A percentile compares a stretch with the other conserved stretches of the same genome.
These are phyloP conservation scores for Lactarius hengduanensis DNA, from an alignment of 768 basidiomycete species.

Conservation along the genomic window DNA sequence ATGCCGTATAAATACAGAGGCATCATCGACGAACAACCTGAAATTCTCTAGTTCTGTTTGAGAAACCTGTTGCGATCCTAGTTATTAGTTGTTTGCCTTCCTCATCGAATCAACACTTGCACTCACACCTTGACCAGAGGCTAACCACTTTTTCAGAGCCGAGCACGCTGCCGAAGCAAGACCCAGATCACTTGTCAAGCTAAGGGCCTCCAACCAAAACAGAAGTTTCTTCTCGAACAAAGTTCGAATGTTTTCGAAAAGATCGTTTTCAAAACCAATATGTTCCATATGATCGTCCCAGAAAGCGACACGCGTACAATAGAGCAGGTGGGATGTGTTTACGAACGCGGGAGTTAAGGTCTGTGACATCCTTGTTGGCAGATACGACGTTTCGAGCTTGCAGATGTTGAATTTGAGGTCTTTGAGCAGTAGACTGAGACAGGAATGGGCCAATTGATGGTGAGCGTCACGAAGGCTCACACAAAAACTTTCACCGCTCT, in stretches of 20 bases:
- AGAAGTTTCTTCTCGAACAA: conserved; percentile 1
- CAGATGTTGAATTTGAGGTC: conserved; percentile 10
- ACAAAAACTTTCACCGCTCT: background rate
- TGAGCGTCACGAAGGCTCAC: background rate
- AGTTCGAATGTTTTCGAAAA: background rate
- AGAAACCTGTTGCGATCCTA: too few species aligned
- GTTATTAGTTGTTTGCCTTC: too few species aligned
- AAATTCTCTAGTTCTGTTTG: too few species aligned
- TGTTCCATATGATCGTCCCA: background rate
- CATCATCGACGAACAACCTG: too few species aligned
- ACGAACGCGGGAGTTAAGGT: background rate
- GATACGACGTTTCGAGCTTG: background rate
- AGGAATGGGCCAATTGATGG: background rate
- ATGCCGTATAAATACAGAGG: too few species aligned
- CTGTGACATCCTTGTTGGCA: background rate
- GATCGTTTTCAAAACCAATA: background rate
- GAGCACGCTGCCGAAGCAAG: background rate
- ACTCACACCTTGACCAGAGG: too few species aligned
- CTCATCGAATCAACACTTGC: too few species aligned
- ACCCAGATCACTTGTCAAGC: background rate
- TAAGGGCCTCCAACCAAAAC: too few species aligned
- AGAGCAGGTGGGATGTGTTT: background rate
- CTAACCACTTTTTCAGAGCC: background rate
- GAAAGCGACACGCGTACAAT: conserved; percentile 1
- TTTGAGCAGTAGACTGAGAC: background rate